Base-by-base conservation (phyloP, 306 rosid species). In the Quercus cerris region DNA sequence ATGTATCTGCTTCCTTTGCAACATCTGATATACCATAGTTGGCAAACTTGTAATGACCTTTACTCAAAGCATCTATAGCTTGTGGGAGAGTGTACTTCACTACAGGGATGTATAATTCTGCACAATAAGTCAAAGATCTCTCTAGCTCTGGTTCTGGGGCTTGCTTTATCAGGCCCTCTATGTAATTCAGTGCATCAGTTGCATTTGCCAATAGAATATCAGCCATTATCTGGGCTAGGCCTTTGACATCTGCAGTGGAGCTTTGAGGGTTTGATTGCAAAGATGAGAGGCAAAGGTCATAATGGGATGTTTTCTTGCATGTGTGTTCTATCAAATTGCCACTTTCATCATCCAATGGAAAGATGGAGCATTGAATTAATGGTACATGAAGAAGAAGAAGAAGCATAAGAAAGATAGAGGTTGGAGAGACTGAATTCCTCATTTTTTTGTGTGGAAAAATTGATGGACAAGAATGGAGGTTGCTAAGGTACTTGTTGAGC, bases 51-150 rank as follows among this genome's bases (percentile, higher is more conserved):
- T 79, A 94, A 69, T 84, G 70, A 44, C 91, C 91, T 54, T 85
- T 87, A 5, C 2, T 72, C 70, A 94, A 73, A 3, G 97, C 95
- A 55, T 94, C 92, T 78, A 91, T 90, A 2, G 97, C 94, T 70
- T 94, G 95, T 6, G 98, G 97, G 1, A 94, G 85, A 80, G 76
- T 94, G 70, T 85, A 94, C 56, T 85, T 94, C 75, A 94, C 98
- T 11, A 89, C 82, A 3, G 94, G 98, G 14, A 94, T 91, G 70
- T 90, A 94, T 52, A 91, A 73, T 75, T 94, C 94, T 19, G 97
- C 98, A 67, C 97, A 94, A 83, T 83, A 81, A 8, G 98, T 97
- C 81, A 94, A 67, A 19, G 88, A 79, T 52, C 85, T 88, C 85
- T 94, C 92, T 64, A 88, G 30, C 5, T 85, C 57, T 67, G 70